A percentile compares a stretch with the other conserved stretches of the same genome.
These are phyloP conservation scores for Populus hybrid DNA, from an alignment of 441 rosid species.

Conservation along the genomic window DNA sequence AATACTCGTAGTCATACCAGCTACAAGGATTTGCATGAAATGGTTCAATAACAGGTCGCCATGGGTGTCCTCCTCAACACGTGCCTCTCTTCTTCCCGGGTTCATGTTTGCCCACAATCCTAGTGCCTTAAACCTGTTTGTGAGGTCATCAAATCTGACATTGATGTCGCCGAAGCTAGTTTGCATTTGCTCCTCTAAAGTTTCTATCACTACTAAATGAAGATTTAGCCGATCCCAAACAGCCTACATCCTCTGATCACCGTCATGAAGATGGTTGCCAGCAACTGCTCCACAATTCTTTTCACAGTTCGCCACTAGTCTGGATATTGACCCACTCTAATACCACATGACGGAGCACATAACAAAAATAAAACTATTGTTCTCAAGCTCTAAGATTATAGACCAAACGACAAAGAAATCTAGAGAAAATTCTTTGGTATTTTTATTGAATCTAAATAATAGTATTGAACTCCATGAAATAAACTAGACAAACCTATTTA, in stretches of 20 bases:
- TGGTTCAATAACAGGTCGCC: background rate
- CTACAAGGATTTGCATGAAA: background rate
- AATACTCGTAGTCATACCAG: too few species aligned
- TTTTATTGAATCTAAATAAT: too few species aligned
- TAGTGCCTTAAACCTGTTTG: too few species aligned
- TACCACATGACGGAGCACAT: background rate
- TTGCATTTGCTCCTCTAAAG: background rate
- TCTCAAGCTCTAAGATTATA: too few species aligned
- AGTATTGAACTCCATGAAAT: background rate
- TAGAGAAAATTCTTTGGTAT: too few species aligned
- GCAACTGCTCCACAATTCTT: background rate
- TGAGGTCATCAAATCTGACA: background rate
- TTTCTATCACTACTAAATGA: background rate
- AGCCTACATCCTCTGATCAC: background rate
- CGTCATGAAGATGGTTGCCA: background rate
- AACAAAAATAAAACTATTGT: too few species aligned
- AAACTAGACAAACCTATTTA: background rate
- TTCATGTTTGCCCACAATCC: background rate
- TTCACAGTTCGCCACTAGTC: background rate
- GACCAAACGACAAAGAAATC: too few species aligned
- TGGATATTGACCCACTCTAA: background rate
- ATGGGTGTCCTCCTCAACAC: fast-evolving
- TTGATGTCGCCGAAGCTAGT: too few species aligned
- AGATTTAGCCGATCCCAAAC: background rate
- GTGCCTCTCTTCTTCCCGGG: background rate